phyloP scores from a whole-genome alignment of 2,329 filamentous ascomycete species.

The Colletotrichum caudatum region DNA sequence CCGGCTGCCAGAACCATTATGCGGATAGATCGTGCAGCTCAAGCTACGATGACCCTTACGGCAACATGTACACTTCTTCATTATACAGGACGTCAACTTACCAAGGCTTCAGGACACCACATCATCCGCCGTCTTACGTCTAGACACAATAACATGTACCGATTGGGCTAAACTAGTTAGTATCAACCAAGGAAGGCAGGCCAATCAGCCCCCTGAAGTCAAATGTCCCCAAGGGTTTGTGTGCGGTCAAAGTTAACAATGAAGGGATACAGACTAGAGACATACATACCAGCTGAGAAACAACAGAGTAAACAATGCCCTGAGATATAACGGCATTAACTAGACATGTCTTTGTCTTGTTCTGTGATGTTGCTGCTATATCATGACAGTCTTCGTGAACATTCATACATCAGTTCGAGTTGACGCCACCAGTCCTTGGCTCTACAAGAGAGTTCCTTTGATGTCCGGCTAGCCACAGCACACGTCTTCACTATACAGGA shows the following conservation, averaged over 20 bases:
- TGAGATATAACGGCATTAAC: not conserved
- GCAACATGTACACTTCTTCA: not conserved
- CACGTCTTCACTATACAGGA: not conserved
- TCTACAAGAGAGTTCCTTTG: not conserved
- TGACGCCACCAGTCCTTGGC: not conserved
- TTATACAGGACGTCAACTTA: not conserved
- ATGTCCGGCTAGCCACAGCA: not conserved
- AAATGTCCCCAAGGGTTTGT: not conserved
- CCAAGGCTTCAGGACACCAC: slow-evolving; percentile 3
- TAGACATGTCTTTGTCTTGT: not conserved
- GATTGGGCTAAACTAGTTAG: not conserved
- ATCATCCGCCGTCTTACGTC: not conserved
- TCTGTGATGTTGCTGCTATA: not conserved
- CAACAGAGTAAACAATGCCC: not conserved
- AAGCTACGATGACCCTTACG: not conserved
- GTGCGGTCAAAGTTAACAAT: not conserved
- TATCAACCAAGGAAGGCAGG: not conserved
- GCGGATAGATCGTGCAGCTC: slow-evolving; percentile 2
- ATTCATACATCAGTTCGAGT: not conserved
- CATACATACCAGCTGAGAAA: not conserved
- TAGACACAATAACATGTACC: not conserved
- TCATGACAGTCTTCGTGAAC: not conserved
- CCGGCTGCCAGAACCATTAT: no score
- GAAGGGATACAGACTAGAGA: not conserved
- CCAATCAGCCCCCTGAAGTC: not conserved